Base-by-base conservation (phyloP, 1,284 basidiomycete genomes). In the Porodaedalea pini region DNA sequence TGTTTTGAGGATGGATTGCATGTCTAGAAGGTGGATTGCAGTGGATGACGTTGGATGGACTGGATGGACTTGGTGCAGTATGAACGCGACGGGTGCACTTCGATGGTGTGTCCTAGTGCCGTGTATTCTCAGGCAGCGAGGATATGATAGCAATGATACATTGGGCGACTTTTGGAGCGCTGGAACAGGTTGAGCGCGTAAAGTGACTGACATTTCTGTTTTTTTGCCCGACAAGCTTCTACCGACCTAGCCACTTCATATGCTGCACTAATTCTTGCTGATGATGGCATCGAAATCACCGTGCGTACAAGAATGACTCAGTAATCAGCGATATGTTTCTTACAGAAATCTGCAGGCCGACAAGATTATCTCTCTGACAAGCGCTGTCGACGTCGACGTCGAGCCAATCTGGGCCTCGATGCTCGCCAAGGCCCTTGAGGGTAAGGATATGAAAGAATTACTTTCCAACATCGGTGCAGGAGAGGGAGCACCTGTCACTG, bases 381-480 rank as follows among this genome's bases (percentile, higher is more conserved):
- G 72, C 58, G 94, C 93, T 56, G 96, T 96, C 59, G 78, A 78
- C 63, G 81, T 92, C 62, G 94, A 98, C 53, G 72, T 98, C 62
- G 97, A 99, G 79, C 84, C 94, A 63, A 99, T 99, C 81, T 99
- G 96, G 96, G 94, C 95, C 61, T 78, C 87, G 49, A 89, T 99
- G 67, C 88, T 99, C 70, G 90, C 96, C 66, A 99, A 98, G 77
- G 95, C 96, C 39, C 87, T 99, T 55, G 95, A 97, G 78, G 95
- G 95, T 69, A 98, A 97, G 84, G 86, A 98, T 76, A 82, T 98
- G 70, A 98, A 94, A 78, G 94, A 96, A 55, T 80, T 99, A 64
- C 83, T 98, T 61, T 91, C 90, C 65, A 95, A 93, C 78, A 88
- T 96, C 64, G 90, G 92, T 67, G 78, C 88, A 53, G 89, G 90